These are phyloP conservation scores for Cladophialophora psammophila DNA, from an alignment of 2,329 filamentous ascomycete species.

Conservation along the genomic window DNA sequence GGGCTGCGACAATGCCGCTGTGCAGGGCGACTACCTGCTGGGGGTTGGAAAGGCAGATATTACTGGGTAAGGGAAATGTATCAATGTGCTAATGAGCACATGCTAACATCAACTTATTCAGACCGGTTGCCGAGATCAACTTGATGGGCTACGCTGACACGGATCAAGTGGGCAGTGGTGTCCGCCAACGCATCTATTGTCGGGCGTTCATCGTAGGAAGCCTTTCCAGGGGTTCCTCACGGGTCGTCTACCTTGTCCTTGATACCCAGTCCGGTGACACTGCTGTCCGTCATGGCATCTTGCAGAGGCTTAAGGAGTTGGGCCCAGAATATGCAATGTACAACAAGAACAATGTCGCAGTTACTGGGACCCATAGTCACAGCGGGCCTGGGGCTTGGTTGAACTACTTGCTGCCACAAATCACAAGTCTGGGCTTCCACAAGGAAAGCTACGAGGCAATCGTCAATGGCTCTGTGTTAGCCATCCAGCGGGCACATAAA, in stretches of 20 bases:
- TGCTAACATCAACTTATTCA: slow-evolving; percentile 42
- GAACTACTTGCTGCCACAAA: slow-evolving; percentile 91
- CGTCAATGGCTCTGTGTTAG: slow-evolving; percentile 82
- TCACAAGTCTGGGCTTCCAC: slow-evolving; percentile 86
- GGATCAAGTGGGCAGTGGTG: slow-evolving; percentile 80
- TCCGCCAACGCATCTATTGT: slow-evolving; percentile 87
- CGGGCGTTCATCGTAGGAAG: slow-evolving; percentile 87
- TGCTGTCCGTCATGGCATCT: slow-evolving; percentile 83
- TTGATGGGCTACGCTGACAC: slow-evolving; percentile 91
- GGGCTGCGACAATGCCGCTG: slow-evolving; percentile 6
- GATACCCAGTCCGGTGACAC: slow-evolving; percentile 90
- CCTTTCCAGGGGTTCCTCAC: slow-evolving; percentile 68
- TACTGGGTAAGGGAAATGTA: slow-evolving; percentile 62
- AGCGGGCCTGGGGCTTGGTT: slow-evolving; percentile 91
- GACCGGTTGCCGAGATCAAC: slow-evolving; percentile 87
- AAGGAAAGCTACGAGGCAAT: slow-evolving; percentile 88
- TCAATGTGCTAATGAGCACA: slow-evolving; percentile 5
- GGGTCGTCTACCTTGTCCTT: slow-evolving; percentile 86
- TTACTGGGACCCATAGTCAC: slow-evolving; percentile 93
- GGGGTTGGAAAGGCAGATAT: slow-evolving; percentile 77
- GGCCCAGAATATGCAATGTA: slow-evolving; percentile 79
- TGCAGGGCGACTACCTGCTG: slow-evolving; percentile 62
- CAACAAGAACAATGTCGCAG: slow-evolving; percentile 79
- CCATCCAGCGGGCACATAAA: slow-evolving; percentile 81
- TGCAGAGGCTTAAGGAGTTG: slow-evolving; percentile 73